phyloP scores from a whole-genome alignment of 2,329 filamentous ascomycete genomes.

The Hirsutella minnesotensis region DNA sequence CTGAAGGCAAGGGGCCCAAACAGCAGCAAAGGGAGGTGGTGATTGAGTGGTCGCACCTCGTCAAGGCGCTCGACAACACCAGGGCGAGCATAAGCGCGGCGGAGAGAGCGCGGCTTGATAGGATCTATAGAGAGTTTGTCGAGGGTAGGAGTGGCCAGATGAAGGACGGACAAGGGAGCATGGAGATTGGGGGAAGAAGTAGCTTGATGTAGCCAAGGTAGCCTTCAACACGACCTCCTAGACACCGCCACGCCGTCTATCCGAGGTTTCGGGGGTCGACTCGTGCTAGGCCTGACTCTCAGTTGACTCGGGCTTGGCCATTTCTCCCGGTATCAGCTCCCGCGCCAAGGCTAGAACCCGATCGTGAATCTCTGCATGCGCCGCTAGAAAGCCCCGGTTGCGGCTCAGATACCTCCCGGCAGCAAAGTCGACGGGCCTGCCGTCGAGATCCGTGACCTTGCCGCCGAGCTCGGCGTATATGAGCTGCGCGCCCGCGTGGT shows the following conservation, averaged over 20 bases:
- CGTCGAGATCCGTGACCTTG: constrained; percentile 36
- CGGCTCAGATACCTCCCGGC: constrained; percentile 19
- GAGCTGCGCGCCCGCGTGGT: constrained; percentile 47
- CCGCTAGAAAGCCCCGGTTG: constrained; percentile 28
- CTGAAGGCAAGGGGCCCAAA: constrained; percentile 15
- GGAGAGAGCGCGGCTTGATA: constrained; percentile 61
- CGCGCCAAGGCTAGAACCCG: constrained; percentile 21
- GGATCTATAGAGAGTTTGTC: constrained; percentile 88
- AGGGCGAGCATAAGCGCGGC: constrained; percentile 71
- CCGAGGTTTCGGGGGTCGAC: no score
- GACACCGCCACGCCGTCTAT: no score
- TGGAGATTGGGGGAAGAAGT: constrained; percentile 82
- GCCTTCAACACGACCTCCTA: constrained; percentile 6
- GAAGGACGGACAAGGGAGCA: constrained; percentile 83
- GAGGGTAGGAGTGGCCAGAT: constrained; percentile 89
- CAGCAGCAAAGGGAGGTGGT: constrained; percentile 54
- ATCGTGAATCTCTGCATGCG: constrained; percentile 29
- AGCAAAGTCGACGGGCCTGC: constrained; percentile 21
- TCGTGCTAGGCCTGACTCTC: background rate
- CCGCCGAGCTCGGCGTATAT: constrained; percentile 44
- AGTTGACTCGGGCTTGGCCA: background rate
- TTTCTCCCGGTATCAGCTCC: constrained; percentile 4
- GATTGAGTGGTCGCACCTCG: constrained; percentile 74
- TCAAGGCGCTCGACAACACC: constrained; percentile 64
- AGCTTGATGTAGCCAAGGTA: constrained; percentile 69